Evolutionary conservation across 257 asterid species (phyloP), one percentile per base, ranked within the genome.

Genomic region (Paulownia fortunei): DNA sequence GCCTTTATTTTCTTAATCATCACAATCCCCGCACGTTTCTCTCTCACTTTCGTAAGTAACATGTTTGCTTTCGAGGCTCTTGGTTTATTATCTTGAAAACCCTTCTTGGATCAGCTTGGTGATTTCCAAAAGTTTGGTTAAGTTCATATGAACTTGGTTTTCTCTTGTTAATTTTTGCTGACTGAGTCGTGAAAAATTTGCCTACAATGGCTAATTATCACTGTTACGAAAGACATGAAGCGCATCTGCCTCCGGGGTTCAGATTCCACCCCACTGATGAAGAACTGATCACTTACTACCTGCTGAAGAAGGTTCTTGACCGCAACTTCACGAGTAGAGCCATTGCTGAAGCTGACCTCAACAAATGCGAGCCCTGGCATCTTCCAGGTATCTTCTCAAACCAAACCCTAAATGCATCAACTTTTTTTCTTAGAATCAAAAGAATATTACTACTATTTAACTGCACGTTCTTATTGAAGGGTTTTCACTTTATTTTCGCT

Each of bases 291-390:
- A 91, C 96, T 3, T 90, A 79, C 82, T 94, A 94, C 83, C 91
- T 94, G 2, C 84, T 92, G 39, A 92, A 88, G 80, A 94, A 92
- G 81, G 98, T 92, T 21, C 83, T 92, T 0, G 91, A 94, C 85
- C 51, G 80, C 76, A 76, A 62, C 69, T 94, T 94, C 85, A 42
- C 92, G 4, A 83, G 88, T 13, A 73, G 91, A 68, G 98, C 99
- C 74, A 92, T 94, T 46, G 94, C 92, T 7, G 96, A 91, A 60
- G 97, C 89, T 49, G 99, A 94, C 60, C 94, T 94, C 76, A 92
- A 92, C 95, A 92, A 91, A 47, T 88, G 88, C 80, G 99, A 94
- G 84, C 99, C 99, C 0, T 92, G 99, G 99, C 88, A 94, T 18
- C 92, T 94, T 7, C 99, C 99, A 9, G 97, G 95, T 87, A 8